phyloP scores from a whole-genome alignment of 345 rosid genomes.

The Boechera retrofracta region DNA sequence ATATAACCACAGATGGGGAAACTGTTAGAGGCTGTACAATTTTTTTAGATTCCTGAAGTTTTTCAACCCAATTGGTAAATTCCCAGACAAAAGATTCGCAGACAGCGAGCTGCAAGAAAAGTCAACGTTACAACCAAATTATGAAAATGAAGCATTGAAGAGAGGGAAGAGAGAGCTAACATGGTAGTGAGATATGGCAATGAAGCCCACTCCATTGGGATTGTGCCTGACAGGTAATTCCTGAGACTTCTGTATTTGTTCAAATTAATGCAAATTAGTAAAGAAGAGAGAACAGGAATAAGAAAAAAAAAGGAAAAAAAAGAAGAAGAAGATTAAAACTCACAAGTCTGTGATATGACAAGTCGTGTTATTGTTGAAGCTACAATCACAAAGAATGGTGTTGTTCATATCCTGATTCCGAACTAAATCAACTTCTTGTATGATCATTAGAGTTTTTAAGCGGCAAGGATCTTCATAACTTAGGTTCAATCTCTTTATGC shows the following conservation, averaged over 20 bases:
- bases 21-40: conserved; percentile 44
- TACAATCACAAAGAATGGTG: too few relatives aligned
- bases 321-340: too few relatives aligned
- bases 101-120: conserved; percentile 47
- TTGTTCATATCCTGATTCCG: neutral
- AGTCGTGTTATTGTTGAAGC: too few relatives aligned
- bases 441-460: neutral
- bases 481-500: conserved; percentile 3
- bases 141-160: neutral
- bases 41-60: conserved; percentile 48
- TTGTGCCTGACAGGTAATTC: neutral
- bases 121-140: neutral
- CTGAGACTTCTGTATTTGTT: neutral
- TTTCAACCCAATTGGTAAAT: conserved; percentile 53
- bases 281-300: neutral
- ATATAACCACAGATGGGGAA: too few relatives aligned
- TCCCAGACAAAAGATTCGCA: conserved; percentile 55
- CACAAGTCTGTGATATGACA: too few relatives aligned
- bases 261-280: neutral
- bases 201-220: conserved; percentile 51
- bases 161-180: conserved; percentile 46
- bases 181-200: conserved; percentile 42
- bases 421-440: neutral
- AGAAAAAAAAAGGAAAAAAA: neutral
- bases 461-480: too few relatives aligned